A percentile compares a stretch with the other conserved stretches of the same genome.
phyloP scores from a whole-genome alignment of 371 early-diverging fungal species.

The Rhizopus delemar region DNA sequence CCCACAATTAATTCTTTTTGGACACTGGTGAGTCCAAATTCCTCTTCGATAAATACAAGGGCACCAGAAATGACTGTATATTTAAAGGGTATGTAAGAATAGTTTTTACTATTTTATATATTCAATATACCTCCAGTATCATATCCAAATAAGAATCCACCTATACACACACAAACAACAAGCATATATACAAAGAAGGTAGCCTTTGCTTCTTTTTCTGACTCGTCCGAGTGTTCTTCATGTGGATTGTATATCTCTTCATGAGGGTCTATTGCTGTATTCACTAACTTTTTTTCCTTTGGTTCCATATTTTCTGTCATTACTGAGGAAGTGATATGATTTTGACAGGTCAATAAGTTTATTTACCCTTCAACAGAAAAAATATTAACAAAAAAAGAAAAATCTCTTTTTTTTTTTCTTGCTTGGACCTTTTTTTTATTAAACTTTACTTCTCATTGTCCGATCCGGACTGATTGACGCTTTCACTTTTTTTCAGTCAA shows the following conservation, averaged over 20 bases:
- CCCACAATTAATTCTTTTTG: slow-evolving; percentile 61
- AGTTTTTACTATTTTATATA: background rate
- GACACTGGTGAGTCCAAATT: slow-evolving; percentile 55
- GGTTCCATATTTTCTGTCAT: no score
- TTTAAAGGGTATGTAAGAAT: background rate
- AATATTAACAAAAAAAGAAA: no score
- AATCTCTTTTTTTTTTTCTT: no score
- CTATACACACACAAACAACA: slow-evolving; percentile 57
- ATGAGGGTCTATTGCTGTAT: slow-evolving; percentile 12
- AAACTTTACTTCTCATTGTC: no score
- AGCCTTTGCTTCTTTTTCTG: slow-evolving; percentile 21
- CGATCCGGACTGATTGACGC: no score
- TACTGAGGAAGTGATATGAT: no score
- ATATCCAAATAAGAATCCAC: slow-evolving; percentile 72
- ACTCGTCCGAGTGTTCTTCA: slow-evolving; percentile 25
- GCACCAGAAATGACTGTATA: slow-evolving; percentile 56
- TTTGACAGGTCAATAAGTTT: background rate
- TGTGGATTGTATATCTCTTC: slow-evolving; percentile 24
- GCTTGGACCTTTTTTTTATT: no score
- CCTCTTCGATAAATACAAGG: slow-evolving; percentile 54
- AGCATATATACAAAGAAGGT: slow-evolving; percentile 40
- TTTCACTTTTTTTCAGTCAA: no score
- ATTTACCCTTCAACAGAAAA: background rate
- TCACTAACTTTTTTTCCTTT: background rate
- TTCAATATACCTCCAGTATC: slow-evolving; percentile 62